Conservation (phyloP, 176 grass and related monocot species). For the Carex parvula region DNA sequence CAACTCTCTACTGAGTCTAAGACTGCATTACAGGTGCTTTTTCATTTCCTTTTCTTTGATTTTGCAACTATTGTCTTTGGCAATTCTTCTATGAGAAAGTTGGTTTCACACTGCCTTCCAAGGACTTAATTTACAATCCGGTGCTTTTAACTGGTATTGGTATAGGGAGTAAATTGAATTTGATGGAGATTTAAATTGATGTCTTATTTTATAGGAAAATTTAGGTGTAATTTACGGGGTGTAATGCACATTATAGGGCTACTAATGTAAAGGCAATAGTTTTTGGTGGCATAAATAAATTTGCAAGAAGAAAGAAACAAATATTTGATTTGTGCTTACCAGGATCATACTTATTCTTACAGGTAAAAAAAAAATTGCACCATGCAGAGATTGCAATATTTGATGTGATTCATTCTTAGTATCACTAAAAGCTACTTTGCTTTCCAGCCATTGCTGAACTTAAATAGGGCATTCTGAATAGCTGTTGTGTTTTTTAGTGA, state of each 20-base stretch:
- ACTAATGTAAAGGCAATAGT: neutral
- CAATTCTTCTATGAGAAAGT: neutral
- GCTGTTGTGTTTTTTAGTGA: neutral
- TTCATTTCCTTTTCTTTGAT: neutral
- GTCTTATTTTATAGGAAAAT: neutral
- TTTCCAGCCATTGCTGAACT: neutral
- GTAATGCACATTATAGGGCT: neutral
- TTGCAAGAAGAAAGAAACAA: neutral
- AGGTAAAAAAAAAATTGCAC: neutral
- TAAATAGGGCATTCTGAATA: neutral
- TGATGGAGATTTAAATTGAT: neutral
- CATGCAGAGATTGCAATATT: neutral
- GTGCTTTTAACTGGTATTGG: neutral
- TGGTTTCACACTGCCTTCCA: neutral
- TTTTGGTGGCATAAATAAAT: neutral
- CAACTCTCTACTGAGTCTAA: slow-evolving; percentile 85
- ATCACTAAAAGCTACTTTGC: neutral
- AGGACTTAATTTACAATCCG: neutral
- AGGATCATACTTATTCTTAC: neutral
- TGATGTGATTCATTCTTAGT: neutral
- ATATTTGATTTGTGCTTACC: neutral
- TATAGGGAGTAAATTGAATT: neutral
- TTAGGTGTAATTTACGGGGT: neutral
- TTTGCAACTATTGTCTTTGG: neutral
- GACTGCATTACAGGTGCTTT: slow-evolving; percentile 43